Evolutionary conservation across 805 yeast species (phyloP).

Genomic region (Candida adriatica): DNA sequence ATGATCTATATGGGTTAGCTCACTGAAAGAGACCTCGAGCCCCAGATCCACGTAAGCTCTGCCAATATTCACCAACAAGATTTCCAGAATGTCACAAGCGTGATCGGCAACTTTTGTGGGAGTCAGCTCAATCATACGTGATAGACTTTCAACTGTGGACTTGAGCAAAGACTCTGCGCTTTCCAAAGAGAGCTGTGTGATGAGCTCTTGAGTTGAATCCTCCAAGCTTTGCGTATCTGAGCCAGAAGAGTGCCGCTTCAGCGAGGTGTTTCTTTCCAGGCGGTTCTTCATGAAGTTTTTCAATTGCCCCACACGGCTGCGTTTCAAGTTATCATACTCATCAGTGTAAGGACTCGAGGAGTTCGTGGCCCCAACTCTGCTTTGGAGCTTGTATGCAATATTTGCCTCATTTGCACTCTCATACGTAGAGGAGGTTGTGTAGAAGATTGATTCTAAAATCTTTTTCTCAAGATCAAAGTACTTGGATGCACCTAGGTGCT

Average conservation of each 20-base stretch:
- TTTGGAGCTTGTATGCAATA: slow-evolving; percentile 25
- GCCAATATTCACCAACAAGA: slow-evolving; percentile 63
- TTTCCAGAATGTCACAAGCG: slow-evolving; percentile 59
- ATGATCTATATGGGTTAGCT: slow-evolving; percentile 32
- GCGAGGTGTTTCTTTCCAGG: slow-evolving; percentile 36
- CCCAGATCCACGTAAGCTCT: slow-evolving; percentile 69
- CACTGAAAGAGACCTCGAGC: slow-evolving; percentile 58
- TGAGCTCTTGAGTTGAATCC: slow-evolving; percentile 14
- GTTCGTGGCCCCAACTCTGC: slow-evolving; percentile 6
- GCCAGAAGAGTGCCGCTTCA: slow-evolving; percentile 13
- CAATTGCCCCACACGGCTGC: slow-evolving; percentile 42
- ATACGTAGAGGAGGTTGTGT: slow-evolving; percentile 26
- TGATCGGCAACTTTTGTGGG: slow-evolving; percentile 57
- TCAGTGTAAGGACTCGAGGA: slow-evolving; percentile 12
- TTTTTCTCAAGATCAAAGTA: slow-evolving; percentile 71
- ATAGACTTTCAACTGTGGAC: slow-evolving; percentile 69
- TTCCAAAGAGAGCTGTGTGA: slow-evolving; percentile 28
- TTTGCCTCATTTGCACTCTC: slow-evolving; percentile 27
- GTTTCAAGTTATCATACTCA: slow-evolving; percentile 24
- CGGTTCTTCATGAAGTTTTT: slow-evolving; percentile 51
- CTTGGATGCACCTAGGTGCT: slow-evolving; percentile 55
- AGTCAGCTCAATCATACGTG: slow-evolving; percentile 67
- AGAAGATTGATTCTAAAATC: slow-evolving; percentile 41
- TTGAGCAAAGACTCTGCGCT: slow-evolving; percentile 59
- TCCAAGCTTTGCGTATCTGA: slow-evolving; percentile 3